phyloP scores from a whole-genome alignment of 116 monocot genomes.

The Dioscorea cayenensis region DNA sequence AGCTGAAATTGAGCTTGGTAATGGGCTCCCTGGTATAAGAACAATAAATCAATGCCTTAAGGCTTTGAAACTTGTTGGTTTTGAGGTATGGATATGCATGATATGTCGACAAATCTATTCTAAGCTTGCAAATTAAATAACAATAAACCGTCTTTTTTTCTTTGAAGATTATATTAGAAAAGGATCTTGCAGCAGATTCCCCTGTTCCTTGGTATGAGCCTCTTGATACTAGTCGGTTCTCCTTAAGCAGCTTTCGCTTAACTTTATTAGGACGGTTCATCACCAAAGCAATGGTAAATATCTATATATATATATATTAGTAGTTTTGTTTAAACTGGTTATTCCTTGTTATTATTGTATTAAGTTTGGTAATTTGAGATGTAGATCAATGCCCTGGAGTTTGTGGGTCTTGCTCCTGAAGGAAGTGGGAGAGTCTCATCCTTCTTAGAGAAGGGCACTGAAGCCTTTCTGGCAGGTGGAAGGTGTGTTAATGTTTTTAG shows the following conservation, averaged over 20 bases:
- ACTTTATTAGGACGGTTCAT: conserved; percentile 77
- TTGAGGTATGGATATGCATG: conserved; percentile 49
- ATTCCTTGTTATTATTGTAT: not conserved
- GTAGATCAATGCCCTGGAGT: conserved; percentile 82
- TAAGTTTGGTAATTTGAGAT: conserved; percentile 6
- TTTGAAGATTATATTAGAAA: conserved; percentile 69
- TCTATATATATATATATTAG: not conserved
- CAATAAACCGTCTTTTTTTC: not conserved
- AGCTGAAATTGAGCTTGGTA: conserved; percentile 92
- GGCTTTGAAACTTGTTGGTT: conserved; percentile 82
- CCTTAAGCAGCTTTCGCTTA: conserved; percentile 82
- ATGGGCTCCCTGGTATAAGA: conserved; percentile 90
- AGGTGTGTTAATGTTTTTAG: conserved; percentile 34
- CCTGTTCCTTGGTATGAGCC: conserved; percentile 91
- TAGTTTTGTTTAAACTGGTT: not conserved
- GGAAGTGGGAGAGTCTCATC: conserved; percentile 86
- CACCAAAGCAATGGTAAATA: conserved; percentile 71
- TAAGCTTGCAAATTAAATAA: not conserved
- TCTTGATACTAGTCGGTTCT: conserved; percentile 69
- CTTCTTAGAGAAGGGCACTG: conserved; percentile 96
- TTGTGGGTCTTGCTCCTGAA: conserved; percentile 65
- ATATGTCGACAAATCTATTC: not conserved
- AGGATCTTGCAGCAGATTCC: conserved; percentile 83
- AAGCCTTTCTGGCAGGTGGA: conserved; percentile 92
- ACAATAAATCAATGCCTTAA: conserved; percentile 64